Conservation (phyloP, 208 protist genomes). For the Trypanosoma theileri region DNA sequence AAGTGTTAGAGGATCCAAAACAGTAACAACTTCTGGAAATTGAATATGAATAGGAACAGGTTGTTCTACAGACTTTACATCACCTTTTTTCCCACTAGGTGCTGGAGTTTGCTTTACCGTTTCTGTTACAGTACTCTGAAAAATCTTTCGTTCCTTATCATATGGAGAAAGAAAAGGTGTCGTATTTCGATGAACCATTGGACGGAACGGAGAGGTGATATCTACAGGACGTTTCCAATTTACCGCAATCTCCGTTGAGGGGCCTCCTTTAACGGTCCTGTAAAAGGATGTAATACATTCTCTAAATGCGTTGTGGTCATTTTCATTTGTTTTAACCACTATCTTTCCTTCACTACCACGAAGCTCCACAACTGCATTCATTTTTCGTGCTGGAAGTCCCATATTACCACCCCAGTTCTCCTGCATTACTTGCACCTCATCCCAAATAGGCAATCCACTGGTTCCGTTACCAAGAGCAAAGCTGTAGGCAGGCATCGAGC, state of each 20-base stretch:
- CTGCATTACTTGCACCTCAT: constrained; percentile 66
- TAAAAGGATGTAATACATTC: constrained; percentile 18
- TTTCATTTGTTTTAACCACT: constrained; percentile 13
- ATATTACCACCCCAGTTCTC: constrained; percentile 79
- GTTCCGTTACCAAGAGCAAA: constrained; percentile 23
- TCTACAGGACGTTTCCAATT: constrained; percentile 69
- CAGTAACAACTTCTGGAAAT: constrained; percentile 73
- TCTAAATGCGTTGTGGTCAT: constrained; percentile 12
- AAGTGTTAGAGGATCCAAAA: constrained; percentile 50
- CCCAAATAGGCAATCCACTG: constrained; percentile 63
- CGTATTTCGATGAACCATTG: constrained; percentile 85
- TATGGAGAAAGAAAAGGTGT: constrained; percentile 84
- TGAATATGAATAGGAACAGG: constrained; percentile 47
- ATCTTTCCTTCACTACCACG: constrained; percentile 21
- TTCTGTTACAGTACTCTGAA: constrained; percentile 43
- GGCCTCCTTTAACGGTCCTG: background rate
- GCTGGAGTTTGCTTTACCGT: background rate
- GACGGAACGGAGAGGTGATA: constrained; percentile 85
- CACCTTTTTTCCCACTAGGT: constrained; percentile 20
- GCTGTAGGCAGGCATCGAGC: background rate
- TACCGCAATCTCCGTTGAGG: constrained; percentile 21
- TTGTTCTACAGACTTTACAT: constrained; percentile 24
- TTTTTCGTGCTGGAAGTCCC: constrained; percentile 18
- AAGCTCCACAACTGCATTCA: constrained; percentile 15
- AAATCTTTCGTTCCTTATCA: constrained; percentile 33